phyloP scores from a whole-genome alignment of 2,329 filamentous ascomycete genomes.

The Sporothrix brasiliensis region DNA sequence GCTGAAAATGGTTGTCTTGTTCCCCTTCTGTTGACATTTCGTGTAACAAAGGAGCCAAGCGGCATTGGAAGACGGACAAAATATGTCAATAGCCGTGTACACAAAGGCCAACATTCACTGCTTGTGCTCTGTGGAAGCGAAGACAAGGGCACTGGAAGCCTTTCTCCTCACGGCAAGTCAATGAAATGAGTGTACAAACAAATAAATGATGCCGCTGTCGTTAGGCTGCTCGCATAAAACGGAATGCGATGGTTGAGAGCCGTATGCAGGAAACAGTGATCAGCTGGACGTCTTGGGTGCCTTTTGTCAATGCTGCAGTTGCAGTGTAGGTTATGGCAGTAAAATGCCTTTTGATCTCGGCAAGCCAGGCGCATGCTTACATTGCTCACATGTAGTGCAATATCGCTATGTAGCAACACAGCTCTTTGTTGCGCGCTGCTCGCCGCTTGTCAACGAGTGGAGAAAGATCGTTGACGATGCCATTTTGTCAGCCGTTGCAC shows the following conservation, averaged over 20 bases:
- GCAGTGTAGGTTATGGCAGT: background rate
- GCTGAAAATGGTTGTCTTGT: background rate
- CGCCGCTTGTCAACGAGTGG: background rate
- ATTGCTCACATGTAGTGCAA: conserved; percentile 22
- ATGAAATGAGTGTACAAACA: background rate
- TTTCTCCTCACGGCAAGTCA: background rate
- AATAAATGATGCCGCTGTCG: background rate
- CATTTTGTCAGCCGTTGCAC: background rate
- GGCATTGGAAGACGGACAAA: background rate
- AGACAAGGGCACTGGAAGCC: background rate
- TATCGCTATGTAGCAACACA: background rate
- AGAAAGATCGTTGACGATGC: background rate
- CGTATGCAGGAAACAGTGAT: conserved; percentile 10
- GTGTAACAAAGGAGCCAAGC: conserved; percentile 15
- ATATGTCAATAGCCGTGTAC: conserved; percentile 11
- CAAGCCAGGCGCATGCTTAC: conserved; percentile 16
- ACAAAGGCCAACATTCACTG: background rate
- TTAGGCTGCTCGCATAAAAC: conserved; percentile 8
- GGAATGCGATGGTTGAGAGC: background rate
- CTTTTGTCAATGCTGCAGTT: background rate
- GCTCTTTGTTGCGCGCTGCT: background rate
- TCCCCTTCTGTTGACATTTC: conserved; percentile 26
- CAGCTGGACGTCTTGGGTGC: background rate
- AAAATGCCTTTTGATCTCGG: background rate
- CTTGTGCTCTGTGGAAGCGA: conserved; percentile 11